Conservation (phyloP, 2,329 filamentous ascomycete species). For the Fusarium algeriense region DNA sequence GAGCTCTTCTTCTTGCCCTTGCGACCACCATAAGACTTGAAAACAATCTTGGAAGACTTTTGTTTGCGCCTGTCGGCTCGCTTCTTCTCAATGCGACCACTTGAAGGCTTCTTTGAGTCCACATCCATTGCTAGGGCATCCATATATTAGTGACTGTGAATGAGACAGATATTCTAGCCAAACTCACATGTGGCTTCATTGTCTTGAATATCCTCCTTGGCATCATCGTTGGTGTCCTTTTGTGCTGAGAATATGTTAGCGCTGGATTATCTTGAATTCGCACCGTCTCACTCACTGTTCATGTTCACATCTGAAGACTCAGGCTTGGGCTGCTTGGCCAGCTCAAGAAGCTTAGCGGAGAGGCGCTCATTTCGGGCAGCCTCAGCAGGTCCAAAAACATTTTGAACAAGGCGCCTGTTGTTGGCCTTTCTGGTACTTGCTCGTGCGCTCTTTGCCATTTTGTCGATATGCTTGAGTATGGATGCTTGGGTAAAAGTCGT, state of each 20-base stretch:
- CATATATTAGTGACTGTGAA: slow-evolving; percentile 21
- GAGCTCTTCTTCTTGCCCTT: slow-evolving; percentile 59
- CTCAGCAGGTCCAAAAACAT: slow-evolving; percentile 87
- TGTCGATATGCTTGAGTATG: slow-evolving; percentile 45
- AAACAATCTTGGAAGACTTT: slow-evolving; percentile 70
- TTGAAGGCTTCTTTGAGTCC: slow-evolving; percentile 61
- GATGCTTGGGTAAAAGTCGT: slow-evolving; percentile 22
- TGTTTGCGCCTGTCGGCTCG: slow-evolving; percentile 68
- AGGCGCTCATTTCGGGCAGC: slow-evolving; percentile 83
- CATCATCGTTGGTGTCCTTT: slow-evolving; percentile 45
- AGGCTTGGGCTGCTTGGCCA: slow-evolving; percentile 83
- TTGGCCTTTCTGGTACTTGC: slow-evolving; percentile 86
- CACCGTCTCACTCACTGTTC: slow-evolving; percentile 51
- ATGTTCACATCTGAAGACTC: slow-evolving; percentile 63
- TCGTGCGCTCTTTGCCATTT: slow-evolving; percentile 89
- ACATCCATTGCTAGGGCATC: slow-evolving; percentile 66
- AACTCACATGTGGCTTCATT: slow-evolving; percentile 46
- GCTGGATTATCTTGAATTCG: neutral
- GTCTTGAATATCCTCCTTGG: slow-evolving; percentile 49
- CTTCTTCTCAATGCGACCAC: slow-evolving; percentile 59
- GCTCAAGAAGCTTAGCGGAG: slow-evolving; percentile 84
- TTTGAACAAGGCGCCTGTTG: slow-evolving; percentile 81
- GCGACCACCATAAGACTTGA: slow-evolving; percentile 68
- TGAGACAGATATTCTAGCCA: slow-evolving; percentile 7
- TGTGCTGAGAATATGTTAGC: slow-evolving; percentile 42